Percentiles rank a stretch among this genome's conserved stretches.
Conservation (phyloP, 345 rosid species). For the Eucalyptus cloeziana region DNA sequence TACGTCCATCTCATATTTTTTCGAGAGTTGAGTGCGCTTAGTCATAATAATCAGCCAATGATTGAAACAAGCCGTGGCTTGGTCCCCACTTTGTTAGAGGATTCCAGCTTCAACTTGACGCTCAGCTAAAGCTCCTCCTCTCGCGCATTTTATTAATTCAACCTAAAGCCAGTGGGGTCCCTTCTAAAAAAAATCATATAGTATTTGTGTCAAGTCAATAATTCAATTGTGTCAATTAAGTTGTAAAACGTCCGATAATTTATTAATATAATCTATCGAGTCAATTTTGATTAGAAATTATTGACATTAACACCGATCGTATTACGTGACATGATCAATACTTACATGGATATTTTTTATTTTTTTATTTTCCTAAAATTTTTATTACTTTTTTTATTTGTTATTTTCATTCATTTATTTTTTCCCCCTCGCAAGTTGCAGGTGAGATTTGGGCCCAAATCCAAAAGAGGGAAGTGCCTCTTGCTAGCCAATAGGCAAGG, state of each 20-base stretch:
- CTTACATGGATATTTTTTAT: no score
- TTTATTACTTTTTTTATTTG: no score
- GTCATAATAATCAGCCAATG: not conserved
- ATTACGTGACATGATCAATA: fast-evolving
- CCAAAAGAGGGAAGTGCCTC: not conserved
- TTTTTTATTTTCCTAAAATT: no score
- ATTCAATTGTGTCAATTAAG: no score
- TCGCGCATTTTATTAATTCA: not conserved
- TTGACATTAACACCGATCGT: fast-evolving
- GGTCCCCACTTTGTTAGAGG: not conserved
- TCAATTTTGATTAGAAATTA: no score
- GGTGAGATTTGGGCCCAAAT: not conserved
- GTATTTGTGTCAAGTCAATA: no score
- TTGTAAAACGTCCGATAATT: no score
- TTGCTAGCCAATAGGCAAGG: not conserved
- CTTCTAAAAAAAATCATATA: not conserved
- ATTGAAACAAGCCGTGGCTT: not conserved
- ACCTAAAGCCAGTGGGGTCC: not conserved
- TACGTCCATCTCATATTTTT: not conserved
- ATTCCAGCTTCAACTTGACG: not conserved
- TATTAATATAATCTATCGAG: fast-evolving
- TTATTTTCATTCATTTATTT: not conserved
- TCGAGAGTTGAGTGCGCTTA: not conserved
- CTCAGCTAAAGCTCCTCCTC: not conserved
- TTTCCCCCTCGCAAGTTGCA: fast-evolving